A percentile compares a stretch with the other conserved stretches of the same genome.
These are phyloP conservation scores for Arthrinium puccinioides DNA, from an alignment of 2,329 filamentous ascomycete species.

Conservation along the genomic window DNA sequence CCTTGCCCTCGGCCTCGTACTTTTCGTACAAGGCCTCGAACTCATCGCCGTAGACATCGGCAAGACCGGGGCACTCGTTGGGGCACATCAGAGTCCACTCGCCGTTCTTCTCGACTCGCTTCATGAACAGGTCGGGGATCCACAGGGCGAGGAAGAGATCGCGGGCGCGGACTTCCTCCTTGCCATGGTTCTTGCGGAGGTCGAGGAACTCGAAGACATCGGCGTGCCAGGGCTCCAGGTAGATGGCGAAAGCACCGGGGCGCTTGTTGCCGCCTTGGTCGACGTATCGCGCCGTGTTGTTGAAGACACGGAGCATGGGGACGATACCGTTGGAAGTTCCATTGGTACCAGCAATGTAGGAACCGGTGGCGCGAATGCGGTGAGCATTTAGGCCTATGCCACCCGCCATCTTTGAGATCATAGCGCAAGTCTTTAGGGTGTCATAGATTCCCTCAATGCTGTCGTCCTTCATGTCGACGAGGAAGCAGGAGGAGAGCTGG, in stretches of 20 bases:
- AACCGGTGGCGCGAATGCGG: slow-evolving; percentile 92
- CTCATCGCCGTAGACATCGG: slow-evolving; percentile 95
- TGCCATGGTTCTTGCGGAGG: slow-evolving; percentile 97
- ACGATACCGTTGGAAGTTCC: slow-evolving; percentile 96
- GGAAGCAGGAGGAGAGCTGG: slow-evolving; percentile 95
- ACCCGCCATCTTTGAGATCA: slow-evolving; percentile 99
- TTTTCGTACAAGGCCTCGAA: slow-evolving; percentile 91
- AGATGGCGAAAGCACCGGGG: slow-evolving; percentile 96
- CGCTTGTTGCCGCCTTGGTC: slow-evolving; percentile 99
- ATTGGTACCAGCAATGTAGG: slow-evolving; percentile 97
- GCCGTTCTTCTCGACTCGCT: slow-evolving; percentile 93
- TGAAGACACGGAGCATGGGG: slow-evolving; percentile 97
- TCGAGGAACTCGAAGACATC: slow-evolving; percentile 98
- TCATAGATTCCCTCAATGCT: slow-evolving; percentile 99
- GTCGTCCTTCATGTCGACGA: slow-evolving; percentile 99
- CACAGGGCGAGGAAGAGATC: slow-evolving; percentile 97
- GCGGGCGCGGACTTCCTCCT: slow-evolving; percentile 94
- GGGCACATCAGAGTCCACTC: slow-evolving; percentile 99
- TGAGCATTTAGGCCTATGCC: slow-evolving; percentile 96
- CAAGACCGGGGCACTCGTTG: slow-evolving; percentile 89
- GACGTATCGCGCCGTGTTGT: slow-evolving; percentile 98
- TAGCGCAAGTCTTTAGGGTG: slow-evolving; percentile 96
- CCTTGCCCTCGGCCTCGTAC: slow-evolving; percentile 83
- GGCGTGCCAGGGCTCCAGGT: slow-evolving; percentile 97
- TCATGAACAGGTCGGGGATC: slow-evolving; percentile 99